Conservation (phyloP, 495 filamentous ascomycete species). For the Xylaria sp. region DNA sequence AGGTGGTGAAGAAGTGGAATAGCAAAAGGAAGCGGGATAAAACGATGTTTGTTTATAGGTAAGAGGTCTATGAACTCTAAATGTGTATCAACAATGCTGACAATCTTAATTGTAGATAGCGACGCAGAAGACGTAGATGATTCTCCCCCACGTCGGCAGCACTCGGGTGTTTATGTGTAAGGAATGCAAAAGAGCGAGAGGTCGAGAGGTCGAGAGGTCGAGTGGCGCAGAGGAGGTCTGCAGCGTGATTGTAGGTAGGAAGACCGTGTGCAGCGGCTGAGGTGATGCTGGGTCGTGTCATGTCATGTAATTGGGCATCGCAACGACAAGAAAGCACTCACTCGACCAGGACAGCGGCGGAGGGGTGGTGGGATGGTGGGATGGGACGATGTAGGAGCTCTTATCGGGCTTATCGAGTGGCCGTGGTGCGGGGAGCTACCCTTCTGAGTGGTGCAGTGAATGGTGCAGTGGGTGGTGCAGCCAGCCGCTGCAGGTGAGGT, state of each 20-base stretch:
- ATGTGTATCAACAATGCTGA: background rate
- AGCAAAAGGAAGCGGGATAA: background rate
- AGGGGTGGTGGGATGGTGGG: constrained; percentile 16
- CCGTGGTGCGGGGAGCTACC: constrained; percentile 26
- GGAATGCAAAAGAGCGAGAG: constrained; percentile 1
- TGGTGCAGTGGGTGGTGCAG: no score
- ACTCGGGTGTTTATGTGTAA: constrained; percentile 13
- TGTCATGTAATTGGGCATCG: constrained; percentile 23
- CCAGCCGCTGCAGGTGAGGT: constrained; percentile 21
- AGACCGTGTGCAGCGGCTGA: constrained; percentile 2
- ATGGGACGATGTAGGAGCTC: constrained; percentile 25
- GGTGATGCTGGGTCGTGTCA: constrained; percentile 19
- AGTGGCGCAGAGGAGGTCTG: constrained; percentile 6
- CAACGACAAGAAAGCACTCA: constrained; percentile 27
- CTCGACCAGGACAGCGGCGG: background rate
- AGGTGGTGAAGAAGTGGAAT: background rate
- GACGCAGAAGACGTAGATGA: background rate
- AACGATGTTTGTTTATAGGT: background rate
- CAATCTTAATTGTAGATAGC: background rate
- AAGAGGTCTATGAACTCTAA: background rate
- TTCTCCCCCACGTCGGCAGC: background rate
- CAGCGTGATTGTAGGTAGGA: constrained; percentile 9
- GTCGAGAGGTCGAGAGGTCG: constrained; percentile 7
- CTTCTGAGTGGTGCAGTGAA: no score
- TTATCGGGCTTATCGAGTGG: constrained; percentile 25